Conservation (phyloP, 2,329 filamentous ascomycete species). For the Aspergillus aculeatinus region DNA sequence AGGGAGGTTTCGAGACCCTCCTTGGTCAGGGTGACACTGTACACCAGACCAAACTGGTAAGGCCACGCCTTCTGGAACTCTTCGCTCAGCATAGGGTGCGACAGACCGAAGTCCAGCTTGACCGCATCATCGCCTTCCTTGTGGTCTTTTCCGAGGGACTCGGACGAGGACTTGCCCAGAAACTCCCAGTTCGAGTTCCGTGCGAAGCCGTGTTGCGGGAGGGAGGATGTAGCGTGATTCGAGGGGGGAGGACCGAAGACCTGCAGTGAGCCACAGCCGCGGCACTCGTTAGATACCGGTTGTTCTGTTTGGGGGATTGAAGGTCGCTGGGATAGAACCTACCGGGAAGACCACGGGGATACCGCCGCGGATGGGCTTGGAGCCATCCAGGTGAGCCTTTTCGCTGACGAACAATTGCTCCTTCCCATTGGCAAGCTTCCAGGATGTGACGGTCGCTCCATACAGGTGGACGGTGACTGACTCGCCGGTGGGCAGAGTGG, state of each 20-base stretch:
- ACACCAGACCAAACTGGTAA: constrained; percentile 83
- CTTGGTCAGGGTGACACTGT: constrained; percentile 81
- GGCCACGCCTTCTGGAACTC: constrained; percentile 74
- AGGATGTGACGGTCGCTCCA: constrained; percentile 88
- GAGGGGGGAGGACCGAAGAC: constrained; percentile 81
- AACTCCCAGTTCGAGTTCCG: constrained; percentile 91
- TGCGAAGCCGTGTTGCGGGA: constrained; percentile 94
- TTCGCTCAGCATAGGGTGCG: constrained; percentile 67
- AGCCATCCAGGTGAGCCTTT: constrained; percentile 76
- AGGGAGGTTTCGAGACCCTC: constrained; percentile 76
- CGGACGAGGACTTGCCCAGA: constrained; percentile 72
- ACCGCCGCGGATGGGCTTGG: constrained; percentile 84
- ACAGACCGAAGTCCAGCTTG: constrained; percentile 94
- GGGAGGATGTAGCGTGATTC: constrained; percentile 71
- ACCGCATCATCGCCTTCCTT: constrained; percentile 63
- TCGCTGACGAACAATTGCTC: constrained; percentile 89
- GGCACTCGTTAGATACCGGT: neutral
- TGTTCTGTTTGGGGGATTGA: neutral
- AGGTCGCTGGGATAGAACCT: constrained; percentile 35
- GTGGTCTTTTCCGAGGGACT: constrained; percentile 51
- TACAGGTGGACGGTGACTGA: constrained; percentile 82
- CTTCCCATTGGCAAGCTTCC: constrained; percentile 75
- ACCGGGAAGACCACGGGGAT: constrained; percentile 93
- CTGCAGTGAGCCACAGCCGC: constrained; percentile 35
- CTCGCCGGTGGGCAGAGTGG: constrained; percentile 80